phyloP scores from a whole-genome alignment of 768 basidiomycete genomes.

The Mycena kentingensis region DNA sequence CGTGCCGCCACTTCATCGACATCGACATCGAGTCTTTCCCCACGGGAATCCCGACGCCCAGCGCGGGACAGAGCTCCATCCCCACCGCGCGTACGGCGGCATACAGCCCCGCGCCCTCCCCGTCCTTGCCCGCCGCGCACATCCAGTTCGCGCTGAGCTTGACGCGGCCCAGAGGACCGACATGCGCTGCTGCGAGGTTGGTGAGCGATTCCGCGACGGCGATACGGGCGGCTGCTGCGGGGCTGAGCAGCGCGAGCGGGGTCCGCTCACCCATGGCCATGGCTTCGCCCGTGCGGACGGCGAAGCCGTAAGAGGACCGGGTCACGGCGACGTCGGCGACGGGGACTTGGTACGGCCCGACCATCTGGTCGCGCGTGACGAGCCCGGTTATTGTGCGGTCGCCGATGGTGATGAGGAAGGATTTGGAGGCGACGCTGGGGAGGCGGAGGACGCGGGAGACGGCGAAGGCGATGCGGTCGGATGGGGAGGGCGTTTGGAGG shows the following conservation, averaged over 20 bases:
- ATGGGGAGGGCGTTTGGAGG: slow-evolving; percentile 44
- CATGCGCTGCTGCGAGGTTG: slow-evolving; percentile 82
- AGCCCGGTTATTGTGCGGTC: slow-evolving; percentile 94
- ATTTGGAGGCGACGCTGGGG: slow-evolving; percentile 92
- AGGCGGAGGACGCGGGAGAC: slow-evolving; percentile 83
- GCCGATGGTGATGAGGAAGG: slow-evolving; percentile 98
- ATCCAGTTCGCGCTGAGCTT: slow-evolving; percentile 99
- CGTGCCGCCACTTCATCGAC: slow-evolving; percentile 90
- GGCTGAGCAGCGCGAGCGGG: slow-evolving; percentile 82
- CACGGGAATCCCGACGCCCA: slow-evolving; percentile 95
- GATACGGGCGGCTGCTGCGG: slow-evolving; percentile 93
- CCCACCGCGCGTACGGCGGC: slow-evolving; percentile 90
- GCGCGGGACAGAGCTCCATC: slow-evolving; percentile 87
- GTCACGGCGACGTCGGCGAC: slow-evolving; percentile 98
- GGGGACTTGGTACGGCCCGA: slow-evolving; percentile 98
- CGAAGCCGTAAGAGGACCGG: slow-evolving; percentile 91
- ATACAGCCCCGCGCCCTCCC: slow-evolving; percentile 89
- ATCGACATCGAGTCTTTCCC: slow-evolving; percentile 99
- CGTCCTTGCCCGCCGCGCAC: slow-evolving; percentile 88
- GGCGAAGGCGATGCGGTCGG: slow-evolving; percentile 61
- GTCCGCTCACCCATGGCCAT: slow-evolving; percentile 99
- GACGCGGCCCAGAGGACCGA: slow-evolving; percentile 68
- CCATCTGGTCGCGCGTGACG: slow-evolving; percentile 97
- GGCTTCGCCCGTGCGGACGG: slow-evolving; percentile 82
- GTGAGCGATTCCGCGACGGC: slow-evolving; percentile 93